These are phyloP conservation scores for Dactylellina sp. DNA, from an alignment of 2,329 filamentous ascomycete species.

Conservation along the genomic window DNA sequence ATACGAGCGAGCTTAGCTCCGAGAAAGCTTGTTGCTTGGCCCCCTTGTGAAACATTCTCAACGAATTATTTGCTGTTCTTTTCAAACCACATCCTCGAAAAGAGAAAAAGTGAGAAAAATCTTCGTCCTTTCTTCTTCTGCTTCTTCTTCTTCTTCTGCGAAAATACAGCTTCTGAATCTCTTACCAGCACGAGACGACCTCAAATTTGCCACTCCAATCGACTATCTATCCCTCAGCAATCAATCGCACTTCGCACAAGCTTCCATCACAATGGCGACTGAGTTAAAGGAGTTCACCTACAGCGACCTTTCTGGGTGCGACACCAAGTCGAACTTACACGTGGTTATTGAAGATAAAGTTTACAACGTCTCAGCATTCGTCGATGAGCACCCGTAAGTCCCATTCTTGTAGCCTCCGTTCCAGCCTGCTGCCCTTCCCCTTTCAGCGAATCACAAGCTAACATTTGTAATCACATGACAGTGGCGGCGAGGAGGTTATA, in stretches of 20 bases:
- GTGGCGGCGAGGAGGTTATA: slow-evolving; percentile 97
- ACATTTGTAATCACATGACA: slow-evolving; percentile 64
- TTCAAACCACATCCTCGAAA: slow-evolving; percentile 39
- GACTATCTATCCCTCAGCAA: neutral
- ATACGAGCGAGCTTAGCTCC: slow-evolving; percentile 32
- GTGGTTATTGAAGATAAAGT: slow-evolving; percentile 96
- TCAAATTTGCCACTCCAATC: neutral
- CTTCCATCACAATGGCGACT: slow-evolving; percentile 37
- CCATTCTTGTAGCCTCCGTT: slow-evolving; percentile 62
- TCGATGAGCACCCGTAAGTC: slow-evolving; percentile 91
- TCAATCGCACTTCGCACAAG: neutral
- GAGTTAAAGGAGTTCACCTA: slow-evolving; percentile 72
- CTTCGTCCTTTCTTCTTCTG: neutral
- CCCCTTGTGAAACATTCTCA: slow-evolving; percentile 48
- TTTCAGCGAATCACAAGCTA: slow-evolving; percentile 35
- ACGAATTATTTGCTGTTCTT: slow-evolving; percentile 57
- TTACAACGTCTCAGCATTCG: slow-evolving; percentile 87
- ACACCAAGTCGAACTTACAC: slow-evolving; percentile 83
- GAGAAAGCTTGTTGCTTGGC: slow-evolving; percentile 31
- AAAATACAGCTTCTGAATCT: slow-evolving; percentile 11
- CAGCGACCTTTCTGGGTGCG: slow-evolving; percentile 84
- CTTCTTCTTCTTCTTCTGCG: slow-evolving; percentile 14
- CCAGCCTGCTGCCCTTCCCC: slow-evolving; percentile 2
- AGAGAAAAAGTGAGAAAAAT: slow-evolving; percentile 19
- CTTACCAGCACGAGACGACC: neutral